Base-by-base conservation (phyloP, 2,329 filamentous ascomycete genomes). In the Pyricularia grisea region DNA sequence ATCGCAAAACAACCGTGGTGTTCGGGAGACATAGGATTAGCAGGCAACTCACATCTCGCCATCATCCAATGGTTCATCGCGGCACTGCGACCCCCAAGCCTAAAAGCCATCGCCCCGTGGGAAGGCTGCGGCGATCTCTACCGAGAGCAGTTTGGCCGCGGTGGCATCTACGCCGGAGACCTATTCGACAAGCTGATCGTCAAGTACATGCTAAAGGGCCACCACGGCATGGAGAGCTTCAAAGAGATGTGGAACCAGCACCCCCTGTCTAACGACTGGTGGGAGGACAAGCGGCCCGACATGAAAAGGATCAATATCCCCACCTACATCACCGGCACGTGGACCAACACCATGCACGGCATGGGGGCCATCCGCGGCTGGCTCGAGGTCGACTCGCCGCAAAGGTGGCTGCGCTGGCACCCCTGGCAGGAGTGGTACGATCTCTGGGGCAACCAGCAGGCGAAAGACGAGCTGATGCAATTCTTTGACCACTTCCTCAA, bases 401-500 rank as follows among this genome's bases (percentile, higher is more conserved):
- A 80, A 11, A 82, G 82, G 71, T 82, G 80, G 81, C 75, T 82
- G 30, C 76, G 77, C 0, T 78, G 76, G 75, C 74, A 75, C 67
- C 74, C 74, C 1, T 76, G 75, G 7, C 80, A 82, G 69, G 81
- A 83, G 69, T 83, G 81, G 81, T 79, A 78, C 63, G 81, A 83
- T 50, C 72, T 82, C 1, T 83, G 79, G 69, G 75, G 73, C 50
- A 73, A 75, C 6, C 73, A 72, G 1, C 74, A 79, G 33, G 75
- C 76, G 1, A 74, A 73, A 11, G 73, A 77, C 9, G 79, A 83
- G 55, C 74, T 83, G 0, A 71, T 74, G 23, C 70, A 71, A 2
- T 84, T 81, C 74, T 83, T 83, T 68, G 81, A 84, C 66, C 74
- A 72, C 1, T 85, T 80, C 69, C 75, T 83, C n/a, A 81, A 80